Evolutionary conservation across 2,329 filamentous ascomycete species (phyloP).

Genomic region (Myotisia sp.): DNA sequence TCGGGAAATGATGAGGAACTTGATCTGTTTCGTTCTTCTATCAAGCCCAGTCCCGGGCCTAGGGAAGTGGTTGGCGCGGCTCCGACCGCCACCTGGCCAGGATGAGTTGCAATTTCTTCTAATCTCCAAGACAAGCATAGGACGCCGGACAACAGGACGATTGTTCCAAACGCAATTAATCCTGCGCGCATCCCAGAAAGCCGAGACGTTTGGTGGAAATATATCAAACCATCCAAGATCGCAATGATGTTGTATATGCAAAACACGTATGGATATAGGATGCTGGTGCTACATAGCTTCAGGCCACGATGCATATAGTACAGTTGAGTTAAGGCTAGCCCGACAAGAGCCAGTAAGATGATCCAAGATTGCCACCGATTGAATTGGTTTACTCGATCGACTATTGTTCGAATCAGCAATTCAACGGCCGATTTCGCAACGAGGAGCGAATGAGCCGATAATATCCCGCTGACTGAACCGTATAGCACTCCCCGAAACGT

Average conservation of each 20-base stretch:
- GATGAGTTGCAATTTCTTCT: slow-evolving; percentile 42
- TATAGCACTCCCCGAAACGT: slow-evolving; percentile 73
- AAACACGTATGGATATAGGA: slow-evolving; percentile 93
- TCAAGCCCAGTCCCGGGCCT: slow-evolving; percentile 66
- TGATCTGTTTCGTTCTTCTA: slow-evolving; percentile 40
- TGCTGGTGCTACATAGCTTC: slow-evolving; percentile 86
- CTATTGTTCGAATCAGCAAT: slow-evolving; percentile 70
- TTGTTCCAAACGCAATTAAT: slow-evolving; percentile 67
- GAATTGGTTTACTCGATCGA: slow-evolving; percentile 84
- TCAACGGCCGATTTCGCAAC: slow-evolving; percentile 96
- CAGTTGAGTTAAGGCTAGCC: slow-evolving; percentile 72
- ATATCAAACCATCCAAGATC: slow-evolving; percentile 91
- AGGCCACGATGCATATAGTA: slow-evolving; percentile 91
- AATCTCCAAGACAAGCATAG: slow-evolving; percentile 87
- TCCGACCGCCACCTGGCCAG: slow-evolving; percentile 31
- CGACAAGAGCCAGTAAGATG: slow-evolving; percentile 67
- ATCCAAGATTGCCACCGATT: slow-evolving; percentile 90
- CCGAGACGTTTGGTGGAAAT: slow-evolving; percentile 77
- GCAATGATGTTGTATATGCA: slow-evolving; percentile 99
- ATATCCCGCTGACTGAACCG: slow-evolving; percentile 76
- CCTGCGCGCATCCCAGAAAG: slow-evolving; percentile 59
- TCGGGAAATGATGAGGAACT: slow-evolving; percentile 15
- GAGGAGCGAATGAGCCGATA: slow-evolving; percentile 84
- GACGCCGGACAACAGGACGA: slow-evolving; percentile 73
- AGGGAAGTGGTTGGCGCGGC: slow-evolving; percentile 48